phyloP scores from a whole-genome alignment of 306 rosid genomes.

The Cucurbita maxima region DNA sequence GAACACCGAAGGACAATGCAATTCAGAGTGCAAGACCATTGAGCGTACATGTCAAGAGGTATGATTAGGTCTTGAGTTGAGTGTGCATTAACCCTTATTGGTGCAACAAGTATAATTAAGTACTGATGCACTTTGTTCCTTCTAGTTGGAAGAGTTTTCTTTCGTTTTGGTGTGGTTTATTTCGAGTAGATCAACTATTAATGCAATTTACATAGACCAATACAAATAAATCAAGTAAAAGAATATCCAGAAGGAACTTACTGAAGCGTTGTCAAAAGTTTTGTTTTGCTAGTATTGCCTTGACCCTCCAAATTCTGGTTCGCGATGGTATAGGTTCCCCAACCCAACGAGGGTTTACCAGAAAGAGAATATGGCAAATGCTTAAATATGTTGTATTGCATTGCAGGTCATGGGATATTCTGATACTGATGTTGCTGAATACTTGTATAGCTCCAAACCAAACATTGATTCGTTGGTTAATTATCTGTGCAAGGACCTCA shows the following conservation, averaged over 20 bases:
- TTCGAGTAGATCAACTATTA: no score
- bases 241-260: background rate
- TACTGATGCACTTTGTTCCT: background rate
- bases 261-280: background rate
- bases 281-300: background rate
- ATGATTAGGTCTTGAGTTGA: background rate
- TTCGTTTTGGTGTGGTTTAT: no score
- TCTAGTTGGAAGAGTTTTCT: background rate
- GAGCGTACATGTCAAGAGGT: slow-evolving; percentile 90
- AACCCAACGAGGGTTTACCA: background rate
- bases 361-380: background rate
- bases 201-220: no score
- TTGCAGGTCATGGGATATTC: slow-evolving; percentile 79
- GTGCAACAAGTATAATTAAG: background rate
- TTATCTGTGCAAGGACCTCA: slow-evolving; percentile 66
- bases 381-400: background rate
- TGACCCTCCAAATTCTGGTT: background rate
- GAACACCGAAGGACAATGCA: slow-evolving; percentile 91
- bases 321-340: background rate
- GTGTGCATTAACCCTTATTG: background rate
- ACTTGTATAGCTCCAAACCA: slow-evolving; percentile 55
- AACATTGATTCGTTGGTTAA: slow-evolving; percentile 40
- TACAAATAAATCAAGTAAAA: background rate
- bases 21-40: slow-evolving; percentile 91
- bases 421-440: slow-evolving; percentile 91